These are phyloP conservation scores for Moniliophthora roreri DNA, from an alignment of 1,284 basidiomycete species.

Conservation along the genomic window DNA sequence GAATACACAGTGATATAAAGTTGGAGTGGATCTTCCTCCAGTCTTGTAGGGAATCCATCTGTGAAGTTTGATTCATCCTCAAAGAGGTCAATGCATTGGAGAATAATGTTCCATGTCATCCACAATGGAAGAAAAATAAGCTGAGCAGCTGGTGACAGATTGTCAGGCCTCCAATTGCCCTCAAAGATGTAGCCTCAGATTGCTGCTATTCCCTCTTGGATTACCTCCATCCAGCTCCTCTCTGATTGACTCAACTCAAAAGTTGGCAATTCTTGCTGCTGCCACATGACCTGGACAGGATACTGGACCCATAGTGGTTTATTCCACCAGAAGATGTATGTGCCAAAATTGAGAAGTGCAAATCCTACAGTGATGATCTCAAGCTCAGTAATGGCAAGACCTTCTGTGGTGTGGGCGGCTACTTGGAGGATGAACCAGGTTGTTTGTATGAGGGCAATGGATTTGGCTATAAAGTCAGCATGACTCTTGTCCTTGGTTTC, in stretches of 20 bases:
- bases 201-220: too few relatives aligned
- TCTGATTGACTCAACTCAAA: too few relatives aligned
- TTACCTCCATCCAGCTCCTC: too few relatives aligned
- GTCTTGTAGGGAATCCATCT: too few relatives aligned
- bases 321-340: neutral
- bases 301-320: neutral
- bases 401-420: neutral
- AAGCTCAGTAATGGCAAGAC: neutral
- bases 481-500: neutral
- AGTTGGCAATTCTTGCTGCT: too few relatives aligned
- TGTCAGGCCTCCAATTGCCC: too few relatives aligned
- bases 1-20: neutral
- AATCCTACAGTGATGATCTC: neutral
- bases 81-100: too few relatives aligned
- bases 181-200: too few relatives aligned
- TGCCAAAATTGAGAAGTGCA: neutral
- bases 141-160: too few relatives aligned
- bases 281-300: neutral
- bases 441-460: neutral
- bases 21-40: neutral
- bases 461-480: neutral
- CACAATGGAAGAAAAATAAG: too few relatives aligned
- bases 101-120: too few relatives aligned
- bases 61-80: too few relatives aligned
- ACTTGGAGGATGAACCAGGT: neutral